Evolutionary conservation across 1,139 yeast genomes (phyloP).

Genomic region (Lodderomyces orthopsilosis): DNA sequence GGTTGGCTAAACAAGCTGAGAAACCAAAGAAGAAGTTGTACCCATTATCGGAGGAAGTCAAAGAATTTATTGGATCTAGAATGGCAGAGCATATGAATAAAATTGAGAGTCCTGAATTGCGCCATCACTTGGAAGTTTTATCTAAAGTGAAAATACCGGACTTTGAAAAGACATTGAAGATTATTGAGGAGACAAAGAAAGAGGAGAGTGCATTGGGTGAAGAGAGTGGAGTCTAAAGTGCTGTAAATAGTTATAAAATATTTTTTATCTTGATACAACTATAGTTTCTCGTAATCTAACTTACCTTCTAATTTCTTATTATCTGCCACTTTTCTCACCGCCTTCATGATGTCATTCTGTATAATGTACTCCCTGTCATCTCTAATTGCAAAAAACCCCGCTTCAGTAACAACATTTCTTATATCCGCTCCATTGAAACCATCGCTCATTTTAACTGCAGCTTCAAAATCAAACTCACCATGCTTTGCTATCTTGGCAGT

Average conservation of each 20-base stretch:
- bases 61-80: constrained; percentile 66
- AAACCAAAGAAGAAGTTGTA: constrained; percentile 46
- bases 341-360: constrained; percentile 95
- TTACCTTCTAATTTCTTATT: constrained; percentile 96
- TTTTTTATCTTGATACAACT: constrained; percentile 13
- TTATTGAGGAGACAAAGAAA: constrained; percentile 10
- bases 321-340: constrained; percentile 96
- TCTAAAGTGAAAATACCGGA: constrained; percentile 31
- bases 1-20: constrained; percentile 48
- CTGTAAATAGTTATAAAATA: constrained; percentile 7
- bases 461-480: constrained; percentile 97
- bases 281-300: constrained; percentile 88
- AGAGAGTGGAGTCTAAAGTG: neutral
- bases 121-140: constrained; percentile 41
- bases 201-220: constrained; percentile 1
- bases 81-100: constrained; percentile 55
- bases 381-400: constrained; percentile 97
- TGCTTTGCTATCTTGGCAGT: constrained; percentile 80
- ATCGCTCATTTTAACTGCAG: constrained; percentile 96
- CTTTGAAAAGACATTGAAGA: constrained; percentile 25
- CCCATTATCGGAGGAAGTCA: constrained; percentile 63
- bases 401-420: constrained; percentile 97
- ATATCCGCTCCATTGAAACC: constrained; percentile 99
- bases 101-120: constrained; percentile 37
- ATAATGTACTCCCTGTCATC: constrained; percentile 94